Base-by-base conservation (phyloP, 2,329 filamentous ascomycete genomes). In the Thelonectria rubi region DNA sequence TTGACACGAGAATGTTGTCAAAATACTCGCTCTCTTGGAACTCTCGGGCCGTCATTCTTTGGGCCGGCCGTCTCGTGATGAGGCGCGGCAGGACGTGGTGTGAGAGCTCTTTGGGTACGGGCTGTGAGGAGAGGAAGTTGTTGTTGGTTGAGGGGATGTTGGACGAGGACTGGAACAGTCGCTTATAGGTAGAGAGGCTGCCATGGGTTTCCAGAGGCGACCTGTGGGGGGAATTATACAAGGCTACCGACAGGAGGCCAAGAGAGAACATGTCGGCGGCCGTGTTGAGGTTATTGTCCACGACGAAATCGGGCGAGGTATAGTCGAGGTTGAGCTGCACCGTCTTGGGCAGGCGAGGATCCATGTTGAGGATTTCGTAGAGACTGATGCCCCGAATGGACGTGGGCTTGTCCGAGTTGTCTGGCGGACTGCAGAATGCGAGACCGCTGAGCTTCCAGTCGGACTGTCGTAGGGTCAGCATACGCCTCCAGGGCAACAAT, bases 371-470 rank as follows among this genome's bases (percentile, higher is more conserved):
- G 15, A 90, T 88, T 76, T 97, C 93, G 26, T 91, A 90, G 18
- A 98, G 84, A 65, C 88, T 92, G 68, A 98, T 89, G 10, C 92
- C 91, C 43, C 89, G 85, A 50, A 97, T 87, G 4, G 92, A 90
- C 3, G 92, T 91, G 47, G 89, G 83, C 67, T 91, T 89, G 26
- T 87, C 89, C 18, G 91, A 91, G 69, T 87, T 86, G 69, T 93
- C 91, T 50, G 92, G 87, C 14, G 93, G 91, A 47, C 91, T 91
- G 74, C 91, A 92, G 76, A 97, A 99, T 0, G 91, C 88, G 40
- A 99, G 84, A n/a, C 94, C 95, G 69, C 93, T 94, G 63, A 99
- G 92, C 76, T 99, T 99, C 95, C 95, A 99, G 77, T 99, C 95
- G 49, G 92, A 97, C 89, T 92, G 72, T 72, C 64, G 26, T 26